Percentiles rank a stretch among this genome's conserved stretches.
Evolutionary conservation across 2,329 filamentous ascomycete species (phyloP).

Genomic region (Zopfia rhizophila): DNA sequence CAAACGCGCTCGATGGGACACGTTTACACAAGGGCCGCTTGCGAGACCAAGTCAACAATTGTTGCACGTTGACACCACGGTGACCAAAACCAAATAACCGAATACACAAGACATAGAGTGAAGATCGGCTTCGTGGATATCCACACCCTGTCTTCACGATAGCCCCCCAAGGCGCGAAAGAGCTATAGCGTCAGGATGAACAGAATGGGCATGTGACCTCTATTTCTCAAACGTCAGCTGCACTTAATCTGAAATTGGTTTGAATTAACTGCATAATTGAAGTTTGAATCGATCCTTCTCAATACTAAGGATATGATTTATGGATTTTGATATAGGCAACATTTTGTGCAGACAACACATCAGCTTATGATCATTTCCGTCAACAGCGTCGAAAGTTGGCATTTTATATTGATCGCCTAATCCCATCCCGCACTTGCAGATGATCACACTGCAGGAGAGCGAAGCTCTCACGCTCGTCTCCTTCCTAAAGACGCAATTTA

Average conservation of each 20-base stretch:
- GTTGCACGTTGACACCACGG: no score
- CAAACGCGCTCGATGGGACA: constrained; percentile 9
- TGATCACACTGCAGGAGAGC: constrained; percentile 26
- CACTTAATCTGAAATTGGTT: constrained; percentile 9
- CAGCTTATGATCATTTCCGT: constrained; percentile 11
- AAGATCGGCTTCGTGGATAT: constrained; percentile 13
- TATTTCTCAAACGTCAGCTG: constrained; percentile 18
- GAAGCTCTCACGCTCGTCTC: constrained; percentile 7
- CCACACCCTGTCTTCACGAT: constrained; percentile 4
- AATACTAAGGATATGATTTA: no score
- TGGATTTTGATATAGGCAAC: constrained; percentile 3
- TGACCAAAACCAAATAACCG: no score
- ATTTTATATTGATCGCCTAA: constrained; percentile 12
- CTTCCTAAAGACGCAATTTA: constrained; percentile 11
- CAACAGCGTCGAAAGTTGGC: constrained; percentile 1
- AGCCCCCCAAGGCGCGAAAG: constrained; percentile 6
- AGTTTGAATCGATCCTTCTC: not conserved
- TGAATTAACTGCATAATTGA: constrained; percentile 12
- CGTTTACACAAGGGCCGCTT: no score
- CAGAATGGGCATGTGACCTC: constrained; percentile 10
- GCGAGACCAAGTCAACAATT: no score
- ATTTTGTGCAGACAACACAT: constrained; percentile 7
- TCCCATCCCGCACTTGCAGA: constrained; percentile 26
- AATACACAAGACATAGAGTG: no score
- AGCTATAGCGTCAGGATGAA: constrained; percentile 2